Percentiles rank a stretch among this genome's conserved stretches.
Evolutionary conservation across 805 yeast genomes (phyloP).

Genomic region (Ogataea ramenticola): DNA sequence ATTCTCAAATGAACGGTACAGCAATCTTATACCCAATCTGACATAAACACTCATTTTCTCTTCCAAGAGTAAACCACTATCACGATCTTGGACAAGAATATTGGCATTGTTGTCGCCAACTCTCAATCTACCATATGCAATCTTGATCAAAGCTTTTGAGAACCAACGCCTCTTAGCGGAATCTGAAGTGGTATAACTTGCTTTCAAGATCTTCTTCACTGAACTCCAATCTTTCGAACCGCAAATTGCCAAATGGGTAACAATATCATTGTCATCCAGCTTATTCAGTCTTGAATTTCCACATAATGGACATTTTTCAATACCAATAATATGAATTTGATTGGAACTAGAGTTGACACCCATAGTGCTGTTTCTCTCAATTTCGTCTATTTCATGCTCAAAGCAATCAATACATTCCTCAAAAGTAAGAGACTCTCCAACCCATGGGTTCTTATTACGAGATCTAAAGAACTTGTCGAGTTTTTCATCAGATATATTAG

Average conservation of each 20-base stretch:
- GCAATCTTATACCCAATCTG: constrained; percentile 74
- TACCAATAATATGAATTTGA: constrained; percentile 39
- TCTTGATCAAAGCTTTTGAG: constrained; percentile 68
- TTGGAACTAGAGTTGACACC: too few species aligned
- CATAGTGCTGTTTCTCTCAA: too few species aligned
- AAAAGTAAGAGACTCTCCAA: constrained; percentile 40
- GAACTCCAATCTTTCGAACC: constrained; percentile 70
- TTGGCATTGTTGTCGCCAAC: constrained; percentile 90
- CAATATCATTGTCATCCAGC: constrained; percentile 55
- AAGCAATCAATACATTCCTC: constrained; percentile 40
- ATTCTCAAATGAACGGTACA: constrained; percentile 67
- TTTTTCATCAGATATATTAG: constrained; percentile 46
- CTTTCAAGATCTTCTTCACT: constrained; percentile 54
- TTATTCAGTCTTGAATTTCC: constrained; percentile 44
- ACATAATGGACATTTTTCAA: constrained; percentile 79
- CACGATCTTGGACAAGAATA: constrained; percentile 86
- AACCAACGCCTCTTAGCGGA: constrained; percentile 89
- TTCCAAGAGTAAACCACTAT: constrained; percentile 82
- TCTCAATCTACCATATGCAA: constrained; percentile 82
- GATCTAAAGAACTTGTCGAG: constrained; percentile 45
- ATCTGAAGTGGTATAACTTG: constrained; percentile 69
- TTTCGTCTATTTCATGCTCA: constrained; percentile 28
- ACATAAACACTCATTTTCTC: constrained; percentile 90
- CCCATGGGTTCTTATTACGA: constrained; percentile 40
- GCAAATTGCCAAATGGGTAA: constrained; percentile 86